Base-by-base conservation (phyloP, 139 green algal species). In the Coccomyxa sp. region DNA sequence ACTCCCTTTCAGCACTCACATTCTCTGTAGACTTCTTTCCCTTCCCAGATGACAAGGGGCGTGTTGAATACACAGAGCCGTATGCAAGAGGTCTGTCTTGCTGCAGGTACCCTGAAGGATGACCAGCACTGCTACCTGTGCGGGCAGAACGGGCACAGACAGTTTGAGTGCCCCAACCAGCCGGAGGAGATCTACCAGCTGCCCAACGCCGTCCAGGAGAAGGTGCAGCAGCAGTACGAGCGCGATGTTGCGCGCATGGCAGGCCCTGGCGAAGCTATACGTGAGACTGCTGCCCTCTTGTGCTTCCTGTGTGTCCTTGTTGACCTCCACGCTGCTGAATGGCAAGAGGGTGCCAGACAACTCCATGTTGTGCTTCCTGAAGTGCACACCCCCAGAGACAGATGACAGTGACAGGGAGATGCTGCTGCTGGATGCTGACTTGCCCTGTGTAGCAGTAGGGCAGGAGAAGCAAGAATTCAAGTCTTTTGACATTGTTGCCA, bases 201-300 rank as follows among this genome's bases (percentile, higher is more conserved):
- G 75, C 91, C 95, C 14, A 83, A 88, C 34, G 78, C 90, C 12
- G 83, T 97, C 68, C 87, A 93, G 81, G 77, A 79, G 40, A 87
- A 92, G 84, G 90, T 89, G 68, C 55, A 64, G 33, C 88, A 91
- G 86, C 91, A 94, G 85, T 97, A 97, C 78, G 81, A 88, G 74
- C 82, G 86, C 8, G 79, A 83, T 73, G 77, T 83, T 39, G 68
- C 58, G 1, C 79, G 79, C 74, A 83, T 79, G 73, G 58, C 73
- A 34, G 79, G 79, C 12, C 72, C 74, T 35, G 76, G 38, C 38
- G 64, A 31, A 31, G 33, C 14, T 14, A 12, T 34, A 41, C 14
- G 37, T 75, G 33, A 41, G 70, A 29, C 68, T 3, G 24, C 68
- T 73, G 2, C 68, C 68, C n/a, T 73, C 2, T 73, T 73, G 24